A percentile compares a stretch with the other conserved stretches of the same genome.
These are phyloP conservation scores for grape (Vitis vinifera) DNA, from an alignment of 164 flowering plant species.

Conservation along the genomic window ASM3070453v1 NC_081821.1:6109501-6110000, in stretches of 20 bases:
- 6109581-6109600: not conserved
- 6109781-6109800: not conserved
- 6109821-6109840: not conserved
- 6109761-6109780: not conserved
- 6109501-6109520: not conserved
- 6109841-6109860: not conserved
- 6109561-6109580: too few species aligned
- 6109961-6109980: slow-evolving; percentile 19
- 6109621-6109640: not conserved
- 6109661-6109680: not conserved
- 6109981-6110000: slow-evolving; percentile 5
- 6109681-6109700: slow-evolving; percentile 7
- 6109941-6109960: slow-evolving; percentile 30
- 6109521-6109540: too few species aligned
- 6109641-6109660: not conserved
- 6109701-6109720: slow-evolving; percentile 3
- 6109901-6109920: slow-evolving; percentile 11
- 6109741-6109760: not conserved
- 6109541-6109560: too few species aligned
- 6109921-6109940: slow-evolving; percentile 9
- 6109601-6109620: not conserved
- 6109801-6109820: not conserved
- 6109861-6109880: slow-evolving; percentile 2
- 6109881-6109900: slow-evolving; percentile 14
- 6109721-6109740: not conserved